phyloP scores from a whole-genome alignment of 2,329 filamentous ascomycete species.

The Bipolaris gigantea region DNA sequence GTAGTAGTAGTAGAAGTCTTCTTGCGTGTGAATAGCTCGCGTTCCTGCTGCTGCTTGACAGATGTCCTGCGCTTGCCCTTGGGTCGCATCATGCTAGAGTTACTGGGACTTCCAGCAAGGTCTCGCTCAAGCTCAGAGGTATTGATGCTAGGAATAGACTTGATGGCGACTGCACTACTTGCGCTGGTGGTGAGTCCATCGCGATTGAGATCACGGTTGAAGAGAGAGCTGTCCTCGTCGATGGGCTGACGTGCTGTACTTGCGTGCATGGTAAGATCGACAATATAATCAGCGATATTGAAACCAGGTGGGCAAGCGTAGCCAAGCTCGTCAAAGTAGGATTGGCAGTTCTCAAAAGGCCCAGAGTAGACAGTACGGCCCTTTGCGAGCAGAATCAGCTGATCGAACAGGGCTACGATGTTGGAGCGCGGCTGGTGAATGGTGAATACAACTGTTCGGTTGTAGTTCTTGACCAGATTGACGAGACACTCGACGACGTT shows the following conservation, averaged over 20 bases:
- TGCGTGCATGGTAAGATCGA: slow-evolving; percentile 97
- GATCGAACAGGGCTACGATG: slow-evolving; percentile 95
- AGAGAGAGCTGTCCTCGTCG: slow-evolving; percentile 60
- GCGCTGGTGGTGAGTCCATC: slow-evolving; percentile 72
- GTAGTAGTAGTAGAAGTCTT: slow-evolving; percentile 57
- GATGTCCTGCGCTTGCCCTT: slow-evolving; percentile 75
- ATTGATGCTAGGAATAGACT: slow-evolving; percentile 84
- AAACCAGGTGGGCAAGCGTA: slow-evolving; percentile 94
- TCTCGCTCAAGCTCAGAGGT: slow-evolving; percentile 71
- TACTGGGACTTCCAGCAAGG: slow-evolving; percentile 60
- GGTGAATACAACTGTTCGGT: slow-evolving; percentile 95
- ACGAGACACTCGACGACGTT: slow-evolving; percentile 97
- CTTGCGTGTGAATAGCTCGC: slow-evolving; percentile 85
- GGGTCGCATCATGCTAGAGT: slow-evolving; percentile 62
- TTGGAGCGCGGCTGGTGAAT: slow-evolving; percentile 98
- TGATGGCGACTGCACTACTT: slow-evolving; percentile 84
- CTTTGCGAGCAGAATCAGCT: slow-evolving; percentile 85
- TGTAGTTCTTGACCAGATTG: slow-evolving; percentile 91
- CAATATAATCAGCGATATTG: slow-evolving; percentile 97
- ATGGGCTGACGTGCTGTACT: slow-evolving; percentile 59
- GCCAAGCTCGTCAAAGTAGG: slow-evolving; percentile 88
- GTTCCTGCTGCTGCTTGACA: slow-evolving; percentile 81
- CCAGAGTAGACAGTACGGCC: slow-evolving; percentile 93
- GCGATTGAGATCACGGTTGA: slow-evolving; percentile 64
- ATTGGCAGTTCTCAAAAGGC: slow-evolving; percentile 82